Evolutionary conservation across 1,284 basidiomycete genomes (phyloP).

Genomic region (Rhizoctonia solani): DNA sequence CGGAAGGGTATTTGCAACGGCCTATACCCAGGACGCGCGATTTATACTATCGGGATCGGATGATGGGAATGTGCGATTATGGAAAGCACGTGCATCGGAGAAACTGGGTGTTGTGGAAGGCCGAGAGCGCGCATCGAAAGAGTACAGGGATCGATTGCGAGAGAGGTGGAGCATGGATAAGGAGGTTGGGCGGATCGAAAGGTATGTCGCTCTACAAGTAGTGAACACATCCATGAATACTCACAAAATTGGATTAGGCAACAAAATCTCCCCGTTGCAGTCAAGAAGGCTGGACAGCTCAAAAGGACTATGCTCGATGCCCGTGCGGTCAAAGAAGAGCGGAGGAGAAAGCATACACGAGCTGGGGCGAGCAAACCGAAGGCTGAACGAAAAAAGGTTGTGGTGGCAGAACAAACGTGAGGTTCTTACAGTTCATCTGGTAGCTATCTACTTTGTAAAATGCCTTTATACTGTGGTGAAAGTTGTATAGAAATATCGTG

Average conservation of each 20-base stretch:
- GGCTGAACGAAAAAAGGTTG: slow-evolving; percentile 86
- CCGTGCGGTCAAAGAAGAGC: slow-evolving; percentile 89
- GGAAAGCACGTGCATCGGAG: slow-evolving; percentile 94
- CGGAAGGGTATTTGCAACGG: slow-evolving; percentile 53
- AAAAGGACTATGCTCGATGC: slow-evolving; percentile 95
- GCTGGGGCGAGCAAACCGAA: slow-evolving; percentile 88
- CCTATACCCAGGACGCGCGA: slow-evolving; percentile 88
- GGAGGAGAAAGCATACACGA: slow-evolving; percentile 83
- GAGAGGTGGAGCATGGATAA: slow-evolving; percentile 87
- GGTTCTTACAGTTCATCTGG: too few species aligned
- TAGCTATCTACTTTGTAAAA: too few species aligned
- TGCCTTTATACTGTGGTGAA: too few species aligned
- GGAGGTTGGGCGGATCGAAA: slow-evolving; percentile 80
- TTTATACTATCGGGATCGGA: slow-evolving; percentile 95
- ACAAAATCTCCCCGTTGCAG: slow-evolving; percentile 87
- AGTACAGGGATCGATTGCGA: slow-evolving; percentile 88
- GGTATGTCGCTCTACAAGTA: slow-evolving; percentile 59
- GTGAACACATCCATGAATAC: neutral
- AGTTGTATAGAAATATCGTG: too few species aligned
- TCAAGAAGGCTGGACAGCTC: slow-evolving; percentile 85
- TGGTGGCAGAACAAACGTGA: slow-evolving; percentile 59
- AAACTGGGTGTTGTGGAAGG: slow-evolving; percentile 90
- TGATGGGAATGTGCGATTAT: slow-evolving; percentile 95
- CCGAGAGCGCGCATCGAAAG: slow-evolving; percentile 89
- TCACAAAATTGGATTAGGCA: slow-evolving; percentile 53